Evolutionary conservation across 2,329 filamentous ascomycete species (phyloP), one percentile per base, ranked within the genome.

Genomic region (Pseudogymnoascus sp.): DNA sequence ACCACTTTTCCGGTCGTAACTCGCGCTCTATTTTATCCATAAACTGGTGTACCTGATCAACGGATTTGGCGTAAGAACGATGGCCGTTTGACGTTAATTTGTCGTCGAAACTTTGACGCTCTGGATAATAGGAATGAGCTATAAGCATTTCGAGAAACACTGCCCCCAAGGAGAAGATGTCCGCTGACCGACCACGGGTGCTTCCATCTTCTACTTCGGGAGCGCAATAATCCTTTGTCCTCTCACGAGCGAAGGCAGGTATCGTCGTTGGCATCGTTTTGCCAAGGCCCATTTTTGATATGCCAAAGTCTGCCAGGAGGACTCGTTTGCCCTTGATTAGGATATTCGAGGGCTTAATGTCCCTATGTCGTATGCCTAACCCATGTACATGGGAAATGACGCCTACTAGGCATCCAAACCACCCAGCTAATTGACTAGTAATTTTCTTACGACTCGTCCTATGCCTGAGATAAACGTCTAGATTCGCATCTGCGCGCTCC

Each of bases 101-200:
- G 7, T 59, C 29, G 3, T 38, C 58, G 2, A 39, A 13, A 7
- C 3, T 59, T 59, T 39, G 10, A 42, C 39, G 39, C 15, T 42
- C 8, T 12, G 15, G 8, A 12, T 10, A 12, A 42, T 42, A 25
- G 9, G 39, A 42, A 21, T 42, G 58, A 33, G 61, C 59, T 10
- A 58, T 65, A 12, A 61, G 27, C 61, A 65, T 65, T 39, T 66
- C 63, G 17, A 59, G 42, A 51, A 33, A 66, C 6, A 65, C 61
- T 21, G 58, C 61, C 27, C 64, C 64, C 12, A 66, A 29, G 39
- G 64, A 63, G 29, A 65, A 66, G 25, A 66, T 59, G 25, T 65
- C 64, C 2, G 61, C 59, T 10, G 31, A 29, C 2, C 27, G 39
- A 5, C 58, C 39, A 6, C 61, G 35, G 10, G 7, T 8, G 21